Evolutionary conservation across 2,329 filamentous ascomycete genomes (phyloP).

Genomic region (Gnomoniopsis smithogilvyi): DNA sequence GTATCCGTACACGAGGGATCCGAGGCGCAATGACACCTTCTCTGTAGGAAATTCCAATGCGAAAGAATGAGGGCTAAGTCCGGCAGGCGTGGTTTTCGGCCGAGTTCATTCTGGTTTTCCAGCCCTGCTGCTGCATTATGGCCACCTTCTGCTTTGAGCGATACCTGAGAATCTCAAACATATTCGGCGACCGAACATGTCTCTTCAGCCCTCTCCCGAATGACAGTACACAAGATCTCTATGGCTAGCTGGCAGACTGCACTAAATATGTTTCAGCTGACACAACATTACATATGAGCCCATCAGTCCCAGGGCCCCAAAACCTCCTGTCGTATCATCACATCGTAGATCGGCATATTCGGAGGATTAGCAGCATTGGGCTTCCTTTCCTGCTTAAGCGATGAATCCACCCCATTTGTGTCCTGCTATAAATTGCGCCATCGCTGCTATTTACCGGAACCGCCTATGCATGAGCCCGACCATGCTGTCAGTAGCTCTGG

Average conservation of each 20-base stretch:
- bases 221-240: not conserved
- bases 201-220: not conserved
- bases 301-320: not conserved
- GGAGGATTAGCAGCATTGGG: not conserved
- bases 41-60: not conserved
- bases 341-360: not conserved
- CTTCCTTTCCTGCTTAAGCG: not conserved
- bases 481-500: not conserved
- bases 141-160: constrained; percentile 6
- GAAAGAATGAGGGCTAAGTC: not conserved
- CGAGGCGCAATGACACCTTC: not conserved
- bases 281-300: too few relatives aligned
- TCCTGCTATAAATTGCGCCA: not conserved
- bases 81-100: not conserved
- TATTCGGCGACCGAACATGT: not conserved
- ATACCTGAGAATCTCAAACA: not conserved
- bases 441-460: not conserved
- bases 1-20: not conserved
- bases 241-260: not conserved
- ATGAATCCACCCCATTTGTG: not conserved
- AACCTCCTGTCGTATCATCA: not conserved
- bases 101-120: not conserved
- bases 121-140: not conserved
- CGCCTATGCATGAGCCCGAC: not conserved
- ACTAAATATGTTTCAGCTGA: not conserved